Conservation (phyloP, 2,329 filamentous ascomycete species). For the Calonectria leucothoes region DNA sequence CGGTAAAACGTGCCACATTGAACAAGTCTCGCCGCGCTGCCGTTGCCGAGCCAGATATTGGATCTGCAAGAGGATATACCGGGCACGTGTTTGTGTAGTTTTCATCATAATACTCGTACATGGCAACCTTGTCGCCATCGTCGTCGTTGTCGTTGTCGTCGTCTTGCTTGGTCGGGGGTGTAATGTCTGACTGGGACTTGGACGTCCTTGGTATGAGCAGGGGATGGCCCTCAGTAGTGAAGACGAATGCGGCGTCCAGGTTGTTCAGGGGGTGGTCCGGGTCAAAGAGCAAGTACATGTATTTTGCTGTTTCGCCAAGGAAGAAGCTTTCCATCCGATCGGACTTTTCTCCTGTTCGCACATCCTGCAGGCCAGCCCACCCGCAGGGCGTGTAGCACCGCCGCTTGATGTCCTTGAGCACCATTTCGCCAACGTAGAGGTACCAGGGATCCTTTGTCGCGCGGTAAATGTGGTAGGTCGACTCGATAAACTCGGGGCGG, state of each 20-base stretch:
- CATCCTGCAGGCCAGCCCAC: slow-evolving; percentile 90
- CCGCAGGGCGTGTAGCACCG: slow-evolving; percentile 92
- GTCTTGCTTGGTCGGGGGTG: slow-evolving; percentile 21
- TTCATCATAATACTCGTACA: slow-evolving; percentile 54
- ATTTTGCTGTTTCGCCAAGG: slow-evolving; percentile 95
- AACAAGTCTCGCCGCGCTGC: slow-evolving; percentile 86
- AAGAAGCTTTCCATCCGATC: slow-evolving; percentile 99
- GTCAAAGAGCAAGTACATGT: slow-evolving; percentile 92
- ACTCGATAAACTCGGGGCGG: slow-evolving; percentile 96
- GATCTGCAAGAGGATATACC: slow-evolving; percentile 65
- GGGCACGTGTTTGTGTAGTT: slow-evolving; percentile 74
- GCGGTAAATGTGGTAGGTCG: slow-evolving; percentile 94
- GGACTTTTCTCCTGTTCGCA: slow-evolving; percentile 83
- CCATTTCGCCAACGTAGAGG: slow-evolving; percentile 95
- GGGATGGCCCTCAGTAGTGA: slow-evolving; percentile 96
- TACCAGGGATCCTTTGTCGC: slow-evolving; percentile 97
- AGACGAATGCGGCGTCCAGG: slow-evolving; percentile 88
- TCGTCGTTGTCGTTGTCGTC: no score
- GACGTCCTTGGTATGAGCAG: slow-evolving; percentile 76
- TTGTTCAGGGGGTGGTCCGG: slow-evolving; percentile 87
- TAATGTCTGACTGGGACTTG: slow-evolving; percentile 19
- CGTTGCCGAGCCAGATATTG: slow-evolving; percentile 81
- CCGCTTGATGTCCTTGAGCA: slow-evolving; percentile 85
- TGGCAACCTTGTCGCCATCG: slow-evolving; percentile 29
- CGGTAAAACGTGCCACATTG: slow-evolving; percentile 87